These are phyloP conservation scores for Colletotrichum sp. DNA, from an alignment of 2,329 filamentous ascomycete species.

Conservation along the genomic window DNA sequence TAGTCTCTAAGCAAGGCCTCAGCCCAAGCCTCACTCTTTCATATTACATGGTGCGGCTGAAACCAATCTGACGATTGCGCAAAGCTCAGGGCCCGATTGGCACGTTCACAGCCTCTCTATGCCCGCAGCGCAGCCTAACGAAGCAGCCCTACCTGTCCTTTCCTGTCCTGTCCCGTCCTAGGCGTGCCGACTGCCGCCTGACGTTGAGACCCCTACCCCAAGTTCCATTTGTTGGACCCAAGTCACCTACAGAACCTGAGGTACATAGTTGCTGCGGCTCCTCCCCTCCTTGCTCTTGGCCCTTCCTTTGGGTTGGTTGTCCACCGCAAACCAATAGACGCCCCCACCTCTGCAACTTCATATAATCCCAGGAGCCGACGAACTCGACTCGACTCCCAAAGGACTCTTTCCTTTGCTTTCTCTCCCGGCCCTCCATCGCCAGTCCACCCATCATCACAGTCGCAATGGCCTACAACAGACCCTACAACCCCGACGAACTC, in stretches of 20 bases:
- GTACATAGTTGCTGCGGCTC: slow-evolving; percentile 10
- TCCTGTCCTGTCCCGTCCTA: neutral
- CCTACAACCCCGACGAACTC: slow-evolving; percentile 92
- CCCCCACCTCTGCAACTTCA: slow-evolving; percentile 17
- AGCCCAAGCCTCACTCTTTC: slow-evolving; percentile 1
- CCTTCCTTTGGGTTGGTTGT: neutral
- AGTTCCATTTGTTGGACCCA: neutral
- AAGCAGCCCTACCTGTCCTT: slow-evolving; percentile 5
- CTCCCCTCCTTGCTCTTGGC: neutral
- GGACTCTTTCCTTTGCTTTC: neutral
- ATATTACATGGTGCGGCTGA: slow-evolving; percentile 8
- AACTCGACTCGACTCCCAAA: neutral
- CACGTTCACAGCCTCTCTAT: slow-evolving; percentile 4
- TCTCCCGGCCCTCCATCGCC: neutral
- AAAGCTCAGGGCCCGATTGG: slow-evolving; percentile 1
- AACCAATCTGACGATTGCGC: neutral
- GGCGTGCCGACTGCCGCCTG: slow-evolving; percentile 19
- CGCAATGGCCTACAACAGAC: slow-evolving; percentile 90
- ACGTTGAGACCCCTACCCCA: slow-evolving; percentile 4
- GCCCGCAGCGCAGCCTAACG: slow-evolving; percentile 6
- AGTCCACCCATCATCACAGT: neutral
- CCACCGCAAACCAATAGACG: neutral
- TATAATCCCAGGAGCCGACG: slow-evolving; percentile 7
- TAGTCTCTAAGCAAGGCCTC: neutral
- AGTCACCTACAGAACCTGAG: neutral